Percentiles rank a stretch among this genome's conserved stretches.
phyloP scores from a whole-genome alignment of 1,284 basidiomycete genomes.

The Lignosus rhinocerotis region DNA sequence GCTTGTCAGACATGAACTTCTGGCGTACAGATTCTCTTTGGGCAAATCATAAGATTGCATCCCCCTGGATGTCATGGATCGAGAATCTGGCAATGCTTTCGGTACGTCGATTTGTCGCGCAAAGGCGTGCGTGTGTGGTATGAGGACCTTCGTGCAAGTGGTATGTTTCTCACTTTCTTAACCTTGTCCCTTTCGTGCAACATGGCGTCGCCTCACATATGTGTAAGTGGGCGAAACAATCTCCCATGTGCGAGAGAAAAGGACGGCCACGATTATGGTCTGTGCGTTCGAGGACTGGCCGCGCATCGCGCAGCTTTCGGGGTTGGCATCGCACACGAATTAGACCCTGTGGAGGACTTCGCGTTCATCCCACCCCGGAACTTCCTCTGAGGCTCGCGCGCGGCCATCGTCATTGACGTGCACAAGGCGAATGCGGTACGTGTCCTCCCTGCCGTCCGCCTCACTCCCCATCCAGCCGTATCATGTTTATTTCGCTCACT shows the following conservation, averaged over 20 bases:
- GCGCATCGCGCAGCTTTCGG: slow-evolving; percentile 52
- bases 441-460: background rate
- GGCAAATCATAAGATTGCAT: slow-evolving; percentile 49
- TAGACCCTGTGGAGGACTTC: slow-evolving; percentile 52
- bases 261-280: slow-evolving; percentile 59
- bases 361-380: slow-evolving; percentile 41
- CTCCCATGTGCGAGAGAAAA: slow-evolving; percentile 56
- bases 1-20: background rate
- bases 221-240: slow-evolving; percentile 52
- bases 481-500: too few species aligned
- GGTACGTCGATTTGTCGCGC: slow-evolving; percentile 59
- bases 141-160: slow-evolving; percentile 56
- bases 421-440: slow-evolving; percentile 54
- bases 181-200: background rate
- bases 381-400: slow-evolving; percentile 52
- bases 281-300: slow-evolving; percentile 54
- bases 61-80: slow-evolving; percentile 49
- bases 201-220: background rate
- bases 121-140: slow-evolving; percentile 59
- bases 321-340: slow-evolving; percentile 50
- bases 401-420: slow-evolving; percentile 51
- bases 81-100: slow-evolving; percentile 53
- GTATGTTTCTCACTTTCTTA: slow-evolving; percentile 33
- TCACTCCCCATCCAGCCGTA: too few species aligned
- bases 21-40: slow-evolving; percentile 29